Conservation (phyloP, 306 rosid genomes). For the Dalbergia cultrata region DNA sequence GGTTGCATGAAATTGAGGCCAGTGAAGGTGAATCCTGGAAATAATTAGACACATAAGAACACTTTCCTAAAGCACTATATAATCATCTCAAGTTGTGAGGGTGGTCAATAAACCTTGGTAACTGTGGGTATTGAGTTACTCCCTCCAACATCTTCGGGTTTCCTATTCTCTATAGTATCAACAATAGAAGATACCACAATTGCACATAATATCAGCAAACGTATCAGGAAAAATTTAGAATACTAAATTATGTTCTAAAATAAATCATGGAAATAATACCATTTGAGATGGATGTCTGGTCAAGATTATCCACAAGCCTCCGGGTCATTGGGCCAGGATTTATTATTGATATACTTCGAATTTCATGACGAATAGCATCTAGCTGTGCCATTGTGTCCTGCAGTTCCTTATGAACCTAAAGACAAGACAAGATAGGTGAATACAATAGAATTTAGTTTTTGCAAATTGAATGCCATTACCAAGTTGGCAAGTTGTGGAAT, state of each 20-base stretch:
- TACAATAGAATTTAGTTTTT: slow-evolving; percentile 20
- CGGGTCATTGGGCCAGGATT: slow-evolving; percentile 80
- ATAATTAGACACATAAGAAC: slow-evolving; percentile 27
- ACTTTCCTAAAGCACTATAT: slow-evolving; percentile 33
- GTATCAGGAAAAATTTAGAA: neutral
- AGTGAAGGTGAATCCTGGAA: slow-evolving; percentile 54
- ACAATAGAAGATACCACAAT: slow-evolving; percentile 16
- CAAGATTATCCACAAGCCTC: slow-evolving; percentile 64
- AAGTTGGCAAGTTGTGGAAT: slow-evolving; percentile 9
- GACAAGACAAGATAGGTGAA: slow-evolving; percentile 17
- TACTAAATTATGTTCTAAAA: slow-evolving; percentile 4
- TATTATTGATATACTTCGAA: slow-evolving; percentile 68
- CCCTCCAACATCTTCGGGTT: slow-evolving; percentile 44
- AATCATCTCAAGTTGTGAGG: slow-evolving; percentile 38
- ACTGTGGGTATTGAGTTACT: slow-evolving; percentile 30
- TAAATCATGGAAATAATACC: slow-evolving; percentile 44
- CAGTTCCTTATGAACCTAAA: slow-evolving; percentile 87
- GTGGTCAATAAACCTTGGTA: slow-evolving; percentile 44
- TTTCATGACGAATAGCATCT: slow-evolving; percentile 87
- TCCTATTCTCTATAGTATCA: slow-evolving; percentile 39
- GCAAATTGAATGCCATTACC: slow-evolving; percentile 26
- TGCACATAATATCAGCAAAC: slow-evolving; percentile 35
- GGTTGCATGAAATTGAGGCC: slow-evolving; percentile 52
- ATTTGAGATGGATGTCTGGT: slow-evolving; percentile 39
- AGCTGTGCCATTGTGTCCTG: slow-evolving; percentile 86